Evolutionary conservation across 345 rosid genomes (phyloP).

Genomic region (Crucihimalaya himalaica): DNA sequence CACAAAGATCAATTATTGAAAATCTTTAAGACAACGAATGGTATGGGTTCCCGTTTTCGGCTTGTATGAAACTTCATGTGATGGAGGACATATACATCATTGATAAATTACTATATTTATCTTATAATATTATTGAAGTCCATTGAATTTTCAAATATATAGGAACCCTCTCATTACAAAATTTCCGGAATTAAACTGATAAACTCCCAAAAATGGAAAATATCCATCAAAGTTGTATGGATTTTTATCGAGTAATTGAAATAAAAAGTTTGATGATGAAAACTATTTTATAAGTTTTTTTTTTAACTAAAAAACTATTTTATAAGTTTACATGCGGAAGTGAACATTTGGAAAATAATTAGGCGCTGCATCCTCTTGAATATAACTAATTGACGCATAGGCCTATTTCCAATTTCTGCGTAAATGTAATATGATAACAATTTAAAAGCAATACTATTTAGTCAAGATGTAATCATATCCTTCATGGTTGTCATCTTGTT

Average conservation of each 20-base stretch:
- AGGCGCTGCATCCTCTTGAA: too few relatives aligned
- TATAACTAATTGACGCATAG: too few relatives aligned
- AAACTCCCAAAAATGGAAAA: neutral
- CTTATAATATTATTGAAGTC: neutral
- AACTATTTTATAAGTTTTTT: too few relatives aligned
- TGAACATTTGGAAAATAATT: neutral
- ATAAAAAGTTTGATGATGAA: neutral
- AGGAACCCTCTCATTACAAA: neutral
- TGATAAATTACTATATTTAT: neutral
- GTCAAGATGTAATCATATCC: too few relatives aligned
- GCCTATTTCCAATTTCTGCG: too few relatives aligned
- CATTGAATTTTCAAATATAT: neutral
- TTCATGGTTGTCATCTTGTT: too few relatives aligned
- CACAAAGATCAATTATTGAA: slow-evolving; percentile 14
- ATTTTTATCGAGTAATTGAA: too few relatives aligned
- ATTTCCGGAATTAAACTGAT: neutral
- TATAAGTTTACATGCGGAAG: neutral
- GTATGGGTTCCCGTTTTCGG: slow-evolving; percentile 19
- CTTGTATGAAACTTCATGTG: slow-evolving; percentile 6
- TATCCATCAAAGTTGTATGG: neutral
- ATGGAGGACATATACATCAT: neutral
- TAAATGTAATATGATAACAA: too few relatives aligned
- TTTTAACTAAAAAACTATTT: too few relatives aligned
- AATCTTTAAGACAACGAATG: neutral
- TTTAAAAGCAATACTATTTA: too few relatives aligned